Percentiles rank a stretch among this genome's conserved stretches.
Conservation (phyloP, 768 basidiomycete species). For the Pulveroboletus sp. region DNA sequence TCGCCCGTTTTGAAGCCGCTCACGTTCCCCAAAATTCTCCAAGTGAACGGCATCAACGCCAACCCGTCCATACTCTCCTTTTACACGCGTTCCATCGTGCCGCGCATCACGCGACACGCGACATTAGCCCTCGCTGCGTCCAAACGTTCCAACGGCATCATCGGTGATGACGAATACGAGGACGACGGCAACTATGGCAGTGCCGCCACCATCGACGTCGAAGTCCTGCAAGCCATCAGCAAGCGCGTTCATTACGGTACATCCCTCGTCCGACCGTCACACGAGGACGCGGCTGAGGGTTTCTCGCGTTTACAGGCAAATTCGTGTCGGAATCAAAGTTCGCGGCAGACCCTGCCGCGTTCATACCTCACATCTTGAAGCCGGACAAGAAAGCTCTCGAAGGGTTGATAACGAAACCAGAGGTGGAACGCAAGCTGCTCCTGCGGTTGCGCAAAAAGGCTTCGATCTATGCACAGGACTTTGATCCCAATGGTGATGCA, state of each 20-base stretch:
- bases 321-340: conserved; percentile 99
- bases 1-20: conserved; percentile 73
- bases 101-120: conserved; percentile 76
- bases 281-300: conserved; percentile 1
- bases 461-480: conserved; percentile 73
- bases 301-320: conserved; percentile 66
- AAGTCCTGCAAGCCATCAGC: conserved; percentile 96
- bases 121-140: conserved; percentile 60
- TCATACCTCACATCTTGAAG: conserved; percentile 86
- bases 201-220: conserved; percentile 90
- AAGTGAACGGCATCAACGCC: conserved; percentile 78
- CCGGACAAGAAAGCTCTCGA: conserved; percentile 78
- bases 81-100: conserved; percentile 85
- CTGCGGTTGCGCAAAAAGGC: conserved; percentile 83
- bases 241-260: conserved; percentile 97
- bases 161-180: conserved; percentile 65
- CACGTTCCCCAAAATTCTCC: conserved; percentile 70
- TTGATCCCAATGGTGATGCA: conserved; percentile 63
- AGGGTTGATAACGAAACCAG: conserved; percentile 93
- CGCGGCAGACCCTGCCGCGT: conserved; percentile 74
- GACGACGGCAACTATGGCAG: conserved; percentile 99
- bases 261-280: no score
- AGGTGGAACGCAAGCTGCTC: conserved; percentile 84
- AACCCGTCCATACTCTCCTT: conserved; percentile 85
- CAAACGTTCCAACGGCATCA: conserved; percentile 65